phyloP scores from a whole-genome alignment of 805 yeast species.

The Pichia phayaonensis region DNA sequence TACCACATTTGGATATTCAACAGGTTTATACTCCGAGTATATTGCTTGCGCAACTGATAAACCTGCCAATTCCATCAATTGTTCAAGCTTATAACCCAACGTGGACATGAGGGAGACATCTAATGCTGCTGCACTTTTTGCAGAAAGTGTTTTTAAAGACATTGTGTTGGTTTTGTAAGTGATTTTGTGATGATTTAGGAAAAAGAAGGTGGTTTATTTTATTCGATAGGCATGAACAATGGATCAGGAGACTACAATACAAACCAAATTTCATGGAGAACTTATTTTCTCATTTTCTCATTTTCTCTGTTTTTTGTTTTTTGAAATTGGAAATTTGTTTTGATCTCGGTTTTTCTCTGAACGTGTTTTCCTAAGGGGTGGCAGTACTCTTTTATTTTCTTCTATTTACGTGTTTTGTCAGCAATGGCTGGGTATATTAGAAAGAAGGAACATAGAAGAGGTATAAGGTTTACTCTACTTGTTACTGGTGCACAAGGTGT shows the following conservation, averaged over 20 bases:
- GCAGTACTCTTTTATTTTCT: neutral
- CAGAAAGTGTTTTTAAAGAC: conserved; percentile 34
- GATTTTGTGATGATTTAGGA: neutral
- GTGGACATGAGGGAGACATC: conserved; percentile 85
- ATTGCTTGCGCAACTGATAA: conserved; percentile 87
- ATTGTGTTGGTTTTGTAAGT: neutral
- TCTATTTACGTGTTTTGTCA: neutral
- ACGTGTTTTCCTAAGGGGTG: neutral
- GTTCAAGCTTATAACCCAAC: conserved; percentile 70
- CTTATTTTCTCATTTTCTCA: neutral
- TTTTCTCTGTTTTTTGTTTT: neutral
- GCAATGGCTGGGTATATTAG: conserved; percentile 30
- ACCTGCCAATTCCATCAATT: conserved; percentile 95
- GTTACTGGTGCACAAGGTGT: conserved; percentile 68
- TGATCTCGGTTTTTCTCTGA: neutral
- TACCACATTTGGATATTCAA: conserved; percentile 30
- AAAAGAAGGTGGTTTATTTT: neutral
- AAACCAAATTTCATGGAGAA: neutral
- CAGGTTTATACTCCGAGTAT: conserved; percentile 57
- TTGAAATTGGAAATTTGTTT: neutral
- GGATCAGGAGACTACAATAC: neutral
- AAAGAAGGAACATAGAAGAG: conserved; percentile 64
- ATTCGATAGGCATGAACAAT: neutral
- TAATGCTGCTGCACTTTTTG: conserved; percentile 62
- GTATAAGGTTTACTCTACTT: conserved; percentile 66